Percentiles rank a stretch among this genome's conserved stretches.
Conservation (phyloP, 2,329 filamentous ascomycete genomes). For the Pseudogymnoascus sp. region DNA sequence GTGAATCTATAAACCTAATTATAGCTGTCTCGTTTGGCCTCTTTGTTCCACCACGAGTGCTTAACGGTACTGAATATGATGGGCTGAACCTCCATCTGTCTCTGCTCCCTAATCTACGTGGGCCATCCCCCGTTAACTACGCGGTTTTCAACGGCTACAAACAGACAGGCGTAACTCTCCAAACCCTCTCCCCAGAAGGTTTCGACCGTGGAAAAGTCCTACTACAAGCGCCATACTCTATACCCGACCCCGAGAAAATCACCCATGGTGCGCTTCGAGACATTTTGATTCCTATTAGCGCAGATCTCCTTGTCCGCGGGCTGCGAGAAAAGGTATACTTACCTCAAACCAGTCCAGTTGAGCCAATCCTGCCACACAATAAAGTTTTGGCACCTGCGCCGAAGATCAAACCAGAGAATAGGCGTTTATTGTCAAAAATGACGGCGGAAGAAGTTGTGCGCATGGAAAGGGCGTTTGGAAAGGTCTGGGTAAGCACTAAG, state of each 20-base stretch:
- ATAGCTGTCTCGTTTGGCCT: constrained; percentile 92
- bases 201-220: constrained; percentile 79
- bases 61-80: constrained; percentile 65
- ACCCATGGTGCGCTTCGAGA: constrained; percentile 44
- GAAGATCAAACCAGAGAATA: constrained; percentile 62
- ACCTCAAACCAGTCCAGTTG: constrained; percentile 34
- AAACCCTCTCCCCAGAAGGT: constrained; percentile 67
- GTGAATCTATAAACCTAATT: constrained; percentile 60
- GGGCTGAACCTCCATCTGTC: constrained; percentile 94
- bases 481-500: constrained; percentile 51
- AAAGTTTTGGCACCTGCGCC: constrained; percentile 48
- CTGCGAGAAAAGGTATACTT: constrained; percentile 59
- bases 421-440: constrained; percentile 51
- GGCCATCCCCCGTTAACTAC: constrained; percentile 79
- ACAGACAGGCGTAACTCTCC: constrained; percentile 70
- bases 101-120: constrained; percentile 75
- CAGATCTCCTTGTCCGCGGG: constrained; percentile 59
- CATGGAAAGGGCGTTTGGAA: constrained; percentile 52
- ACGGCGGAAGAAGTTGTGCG: constrained; percentile 46
- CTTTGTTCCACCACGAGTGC: constrained; percentile 70
- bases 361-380: constrained; percentile 21
- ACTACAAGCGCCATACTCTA: constrained; percentile 51
- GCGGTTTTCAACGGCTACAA: constrained; percentile 58
- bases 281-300: constrained; percentile 56
- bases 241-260: constrained; percentile 40